phyloP scores from a whole-genome alignment of 1,284 basidiomycete genomes.

The Farysia itapuensis region DNA sequence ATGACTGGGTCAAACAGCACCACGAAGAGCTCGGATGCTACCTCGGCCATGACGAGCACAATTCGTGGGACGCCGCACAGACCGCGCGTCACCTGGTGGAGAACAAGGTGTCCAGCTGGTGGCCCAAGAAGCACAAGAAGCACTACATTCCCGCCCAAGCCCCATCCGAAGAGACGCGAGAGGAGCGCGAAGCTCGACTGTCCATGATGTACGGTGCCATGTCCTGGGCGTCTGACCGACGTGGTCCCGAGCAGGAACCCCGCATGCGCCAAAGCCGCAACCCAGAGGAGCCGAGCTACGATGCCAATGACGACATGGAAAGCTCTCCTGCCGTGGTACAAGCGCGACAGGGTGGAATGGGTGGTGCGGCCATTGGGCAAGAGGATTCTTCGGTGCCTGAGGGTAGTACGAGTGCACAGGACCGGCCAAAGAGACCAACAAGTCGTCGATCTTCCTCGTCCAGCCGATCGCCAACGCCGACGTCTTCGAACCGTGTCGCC shows the following conservation, averaged over 20 bases:
- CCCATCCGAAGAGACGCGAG: slow-evolving; percentile 24
- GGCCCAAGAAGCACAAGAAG: slow-evolving; percentile 24
- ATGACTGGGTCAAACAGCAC: slow-evolving; percentile 42
- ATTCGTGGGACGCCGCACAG: slow-evolving; percentile 30
- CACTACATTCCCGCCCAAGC: slow-evolving; percentile 21
- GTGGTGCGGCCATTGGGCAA: slow-evolving; percentile 8
- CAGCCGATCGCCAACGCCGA: neutral
- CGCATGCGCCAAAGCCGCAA: slow-evolving; percentile 3
- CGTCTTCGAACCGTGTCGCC: neutral
- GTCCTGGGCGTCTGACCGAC: slow-evolving; percentile 23
- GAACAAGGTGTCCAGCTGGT: slow-evolving; percentile 28
- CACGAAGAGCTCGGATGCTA: slow-evolving; percentile 35
- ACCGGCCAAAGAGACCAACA: neutral
- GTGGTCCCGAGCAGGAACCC: slow-evolving; percentile 6
- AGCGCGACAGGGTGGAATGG: slow-evolving; percentile 2
- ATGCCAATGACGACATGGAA: neutral
- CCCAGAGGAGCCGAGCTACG: neutral
- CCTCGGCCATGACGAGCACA: slow-evolving; percentile 29
- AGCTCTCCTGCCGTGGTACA: slow-evolving; percentile 6
- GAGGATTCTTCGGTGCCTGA: slow-evolving; percentile 20
- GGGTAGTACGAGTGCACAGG: slow-evolving; percentile 24
- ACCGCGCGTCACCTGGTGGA: slow-evolving; percentile 31
- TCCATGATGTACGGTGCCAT: slow-evolving; percentile 39
- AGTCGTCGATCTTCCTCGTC: neutral
- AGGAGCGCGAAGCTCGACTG: slow-evolving; percentile 25